Percentiles rank a stretch among this genome's conserved stretches.
Conservation (phyloP, 1,284 basidiomycete genomes). For the Apiotrichum veenhuisii region DNA sequence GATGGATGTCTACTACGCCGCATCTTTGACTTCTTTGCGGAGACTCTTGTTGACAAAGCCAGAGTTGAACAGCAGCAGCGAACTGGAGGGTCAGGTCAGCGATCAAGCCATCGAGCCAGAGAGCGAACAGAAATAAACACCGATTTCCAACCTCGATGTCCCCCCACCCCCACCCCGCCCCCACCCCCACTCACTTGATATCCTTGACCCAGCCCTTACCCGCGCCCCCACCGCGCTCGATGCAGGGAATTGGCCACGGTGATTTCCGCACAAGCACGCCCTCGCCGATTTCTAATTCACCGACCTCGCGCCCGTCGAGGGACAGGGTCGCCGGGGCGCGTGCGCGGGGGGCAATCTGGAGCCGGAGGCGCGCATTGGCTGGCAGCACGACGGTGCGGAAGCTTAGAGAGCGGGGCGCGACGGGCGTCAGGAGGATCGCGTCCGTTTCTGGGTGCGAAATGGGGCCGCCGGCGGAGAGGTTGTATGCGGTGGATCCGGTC, state of each 20-base stretch:
- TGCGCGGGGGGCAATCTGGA: conserved; percentile 80
- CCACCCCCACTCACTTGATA: conserved; percentile 61
- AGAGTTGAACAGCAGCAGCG: conserved; percentile 81
- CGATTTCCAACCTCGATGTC: neutral
- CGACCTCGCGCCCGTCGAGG: conserved; percentile 83
- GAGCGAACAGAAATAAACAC: too few relatives aligned
- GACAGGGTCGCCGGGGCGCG: conserved; percentile 83
- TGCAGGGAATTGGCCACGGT: conserved; percentile 85
- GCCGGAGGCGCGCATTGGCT: conserved; percentile 65
- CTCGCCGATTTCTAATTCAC: conserved; percentile 74
- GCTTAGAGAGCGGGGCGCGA: conserved; percentile 86
- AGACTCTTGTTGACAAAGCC: conserved; percentile 69
- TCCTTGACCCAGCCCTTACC: conserved; percentile 94
- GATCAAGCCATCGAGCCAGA: too few relatives aligned
- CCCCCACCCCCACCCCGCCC: neutral
- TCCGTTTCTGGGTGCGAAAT: conserved; percentile 91
- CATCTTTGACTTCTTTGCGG: too few relatives aligned
- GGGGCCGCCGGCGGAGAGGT: conserved; percentile 88
- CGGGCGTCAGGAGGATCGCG: conserved; percentile 85
- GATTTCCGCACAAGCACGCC: conserved; percentile 79
- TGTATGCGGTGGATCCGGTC: conserved; percentile 95
- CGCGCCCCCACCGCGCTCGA: conserved; percentile 71
- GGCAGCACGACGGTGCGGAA: conserved; percentile 91
- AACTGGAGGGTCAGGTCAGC: conserved; percentile 46
- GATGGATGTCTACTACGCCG: too few relatives aligned